Evolutionary conservation across 164 flowering plant genomes (phyloP), one percentile per base, ranked within the genome.

Genomic region (Berberis vulgaris): DNA sequence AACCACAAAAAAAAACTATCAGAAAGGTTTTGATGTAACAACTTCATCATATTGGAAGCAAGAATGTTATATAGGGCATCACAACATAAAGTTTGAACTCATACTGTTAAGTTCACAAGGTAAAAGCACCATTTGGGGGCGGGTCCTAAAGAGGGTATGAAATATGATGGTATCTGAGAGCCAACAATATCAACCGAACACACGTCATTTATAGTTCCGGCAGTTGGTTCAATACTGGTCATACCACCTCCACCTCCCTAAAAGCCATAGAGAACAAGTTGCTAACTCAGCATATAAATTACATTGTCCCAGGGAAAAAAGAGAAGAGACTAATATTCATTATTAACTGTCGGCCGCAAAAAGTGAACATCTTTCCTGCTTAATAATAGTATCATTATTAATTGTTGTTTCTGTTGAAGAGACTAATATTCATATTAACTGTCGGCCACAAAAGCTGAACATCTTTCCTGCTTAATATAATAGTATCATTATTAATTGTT

Each of bases 61-160:
- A 26, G 26, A 26, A 26, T 26, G 0, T 26, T 26, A 26, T 26
- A 26, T 26, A 26, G 26, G 26, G 26, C 26, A 26, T 26, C 26
- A 26, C 26, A 26, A 26, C 26, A 26, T 26, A 26, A 61, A 61
- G 6, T 1, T 57, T 9, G 4, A 43, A 57, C 53, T 9, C 83
- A 58, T 54, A 93, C 98, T 68, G 98, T 93, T 66, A 93, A 64
- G 65, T 81, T 81, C 70, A 90, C 97, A 55, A 94, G 76, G 72
- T 79, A 76, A 45, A 95, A 80, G 64, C 94, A 86, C 98, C 97
- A 94, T 71, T 89, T 94, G 0, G 98, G 98, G 53, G 93, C 97
- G 66, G 97, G 92, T 59, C 98, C 98, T 43, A 94, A 74, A 61
- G 90, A 82, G 70, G 98, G 98, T 70, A 91, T 62, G 69, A 88